Evolutionary conservation across 345 rosid genomes (phyloP).

Genomic region (Ceriops tagal): DNA sequence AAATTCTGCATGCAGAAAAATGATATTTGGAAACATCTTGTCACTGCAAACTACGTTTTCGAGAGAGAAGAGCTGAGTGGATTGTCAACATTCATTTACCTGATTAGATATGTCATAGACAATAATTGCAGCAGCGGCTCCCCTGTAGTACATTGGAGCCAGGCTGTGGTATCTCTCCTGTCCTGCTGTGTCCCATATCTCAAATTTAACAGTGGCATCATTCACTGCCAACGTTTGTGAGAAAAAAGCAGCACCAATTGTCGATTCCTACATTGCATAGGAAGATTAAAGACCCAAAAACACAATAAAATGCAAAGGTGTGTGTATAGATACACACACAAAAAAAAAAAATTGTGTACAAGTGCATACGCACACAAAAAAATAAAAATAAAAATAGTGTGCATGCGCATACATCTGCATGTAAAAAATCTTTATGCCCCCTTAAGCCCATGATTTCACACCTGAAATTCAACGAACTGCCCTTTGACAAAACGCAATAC

Average conservation of each 20-base stretch:
- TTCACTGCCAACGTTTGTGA: conserved; percentile 91
- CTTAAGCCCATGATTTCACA: conserved; percentile 7
- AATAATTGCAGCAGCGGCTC: conserved; percentile 94
- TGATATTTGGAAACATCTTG: neutral
- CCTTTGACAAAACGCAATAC: conserved; percentile 94
- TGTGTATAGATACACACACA: neutral
- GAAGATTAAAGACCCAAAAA: conserved; percentile 20
- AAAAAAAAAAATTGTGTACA: neutral
- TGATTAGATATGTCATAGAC: conserved; percentile 89
- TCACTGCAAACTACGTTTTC: neutral
- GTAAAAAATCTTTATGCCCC: neutral
- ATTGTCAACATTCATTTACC: conserved; percentile 34
- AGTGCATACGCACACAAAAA: too few relatives aligned
- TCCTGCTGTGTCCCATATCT: conserved; percentile 99
- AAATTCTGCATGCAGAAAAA: neutral
- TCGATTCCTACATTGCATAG: conserved; percentile 64
- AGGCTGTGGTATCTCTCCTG: conserved; percentile 96
- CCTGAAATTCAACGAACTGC: conserved; percentile 93
- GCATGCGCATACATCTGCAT: neutral
- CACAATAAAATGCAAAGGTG: neutral
- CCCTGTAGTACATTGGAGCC: conserved; percentile 98
- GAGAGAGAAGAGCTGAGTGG: conserved; percentile 2
- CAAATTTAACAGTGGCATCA: conserved; percentile 92
- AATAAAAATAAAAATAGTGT: too few relatives aligned
- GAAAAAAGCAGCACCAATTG: conserved; percentile 98